Base-by-base conservation (phyloP, 306 rosid genomes). In the Quillaja saponaria region DNA sequence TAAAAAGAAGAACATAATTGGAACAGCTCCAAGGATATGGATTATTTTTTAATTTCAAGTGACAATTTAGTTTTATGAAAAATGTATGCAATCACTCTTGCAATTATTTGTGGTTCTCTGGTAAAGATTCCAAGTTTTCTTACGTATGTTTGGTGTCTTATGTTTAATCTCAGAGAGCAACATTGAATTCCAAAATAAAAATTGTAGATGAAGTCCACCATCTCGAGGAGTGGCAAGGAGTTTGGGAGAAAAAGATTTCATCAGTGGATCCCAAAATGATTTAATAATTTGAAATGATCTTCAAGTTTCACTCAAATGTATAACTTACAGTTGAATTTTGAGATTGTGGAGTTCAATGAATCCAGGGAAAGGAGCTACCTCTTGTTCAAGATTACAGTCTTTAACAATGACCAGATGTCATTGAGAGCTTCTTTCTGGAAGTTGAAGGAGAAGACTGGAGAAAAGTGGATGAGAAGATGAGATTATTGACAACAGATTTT, bases 401-500 rank as follows among this genome's bases (percentile, higher is more conserved):
- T 88, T 39, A 91, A 91, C 76, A 81, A 74, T 48, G 72, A 84
- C 5, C 98, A 91, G 71, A 45, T 71, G 67, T 75, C 91, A 0
- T 37, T 88, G 77, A 85, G 88, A 73, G 63, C 79, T 73, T 53
- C 81, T 18, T 54, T 71, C 21, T 72, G 75, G 62, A 84, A 84
- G 76, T 79, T 78, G 81, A 86, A 86, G 76, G 96, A 91, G 56
- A 86, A 76, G 71, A 67, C 48, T 3, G 73, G 42, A 38, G 95
- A 86, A 75, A 80, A n/a, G n/a, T 78, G 90, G 96, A 88, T 46
- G 77, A 71, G 67, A 78, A 91, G 92, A 95, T 91, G 58, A 75
- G 80, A 3, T 63, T 53, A 44, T 80, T 61, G 70, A 68, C 37
- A 61, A 11, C n/a, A 15, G 18, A 38, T 58, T 21, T 42, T 63